Evolutionary conservation across 192 early-diverging fungal genomes (phyloP), one percentile per base, ranked within the genome.

Genomic region (Chytriomyces hyalinus): DNA sequence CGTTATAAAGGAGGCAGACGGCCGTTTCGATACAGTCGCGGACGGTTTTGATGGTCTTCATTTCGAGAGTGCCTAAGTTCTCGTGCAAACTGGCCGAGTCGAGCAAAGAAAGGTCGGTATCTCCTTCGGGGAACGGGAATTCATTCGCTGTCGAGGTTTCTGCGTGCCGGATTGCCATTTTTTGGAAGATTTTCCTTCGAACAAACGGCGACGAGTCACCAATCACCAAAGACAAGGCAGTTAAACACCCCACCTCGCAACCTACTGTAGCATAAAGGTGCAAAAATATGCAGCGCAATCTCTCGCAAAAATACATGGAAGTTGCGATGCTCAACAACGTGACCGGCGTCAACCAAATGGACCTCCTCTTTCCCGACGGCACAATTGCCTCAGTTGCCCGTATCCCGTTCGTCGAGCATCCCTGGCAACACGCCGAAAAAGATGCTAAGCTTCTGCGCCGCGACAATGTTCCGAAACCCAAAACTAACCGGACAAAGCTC

Each of bases 1-100:
- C 73, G 49, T 75, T 75, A 44, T 75, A 66, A 7, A 75, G 61
- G 4, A 75, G 63, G 49, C 62, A 22, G 5, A 75, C 62, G 9
- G 46, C 64, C 7, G 62, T 50, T 66, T 75, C 73, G 36, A 75
- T 49, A 28, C 61, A 65, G 63, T 49, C 13, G 6, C 50, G 61
- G 47, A 75, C 64, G 20, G 64, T 61, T 9, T 48, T 11, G 22
- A 75, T 64, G 28, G 73, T 65, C 7, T 46, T 50, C 61, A 75
- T 66, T 20, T 75, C 73, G 10, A 75, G 63, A 2, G 47, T 20
- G 5, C 53, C 53, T 1, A 57, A 20, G 53, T 57, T 57, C 15
- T 57, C 53, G 53, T 20, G 53, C 15, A 57, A 20, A 4, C 53
- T 13, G 0, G 53, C 13, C 53, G 53, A 13, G 53, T 57, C 53